Percentiles rank a stretch among this genome's conserved stretches.
phyloP scores from a whole-genome alignment of 2,329 filamentous ascomycete genomes.

The Beauveria australis region DNA sequence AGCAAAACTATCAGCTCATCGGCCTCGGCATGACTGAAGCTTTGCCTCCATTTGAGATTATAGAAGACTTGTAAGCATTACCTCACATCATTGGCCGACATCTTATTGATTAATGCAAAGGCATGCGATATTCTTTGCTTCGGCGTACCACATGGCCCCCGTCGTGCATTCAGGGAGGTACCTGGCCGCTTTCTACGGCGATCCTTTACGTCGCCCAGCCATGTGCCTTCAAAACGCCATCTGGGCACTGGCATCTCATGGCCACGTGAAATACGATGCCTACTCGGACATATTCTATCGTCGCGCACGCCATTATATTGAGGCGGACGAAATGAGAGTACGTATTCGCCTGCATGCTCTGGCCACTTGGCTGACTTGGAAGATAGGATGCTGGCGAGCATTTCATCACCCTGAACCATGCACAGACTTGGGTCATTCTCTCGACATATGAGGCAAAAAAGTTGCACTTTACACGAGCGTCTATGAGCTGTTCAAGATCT shows the following conservation, averaged over 20 bases:
- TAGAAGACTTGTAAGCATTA: constrained; percentile 66
- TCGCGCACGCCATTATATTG: constrained; percentile 71
- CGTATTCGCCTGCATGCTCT: constrained; percentile 7
- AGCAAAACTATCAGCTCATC: constrained; percentile 45
- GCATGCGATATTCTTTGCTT: constrained; percentile 67
- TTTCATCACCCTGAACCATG: constrained; percentile 70
- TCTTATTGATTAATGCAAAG: constrained; percentile 30
- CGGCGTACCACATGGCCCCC: constrained; percentile 63
- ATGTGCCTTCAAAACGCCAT: constrained; percentile 79
- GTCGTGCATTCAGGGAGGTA: constrained; percentile 74
- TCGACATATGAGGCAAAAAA: constrained; percentile 73
- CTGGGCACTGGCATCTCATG: constrained; percentile 70
- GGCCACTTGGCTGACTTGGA: neutral
- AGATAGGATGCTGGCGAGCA: constrained; percentile 62
- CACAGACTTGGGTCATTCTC: constrained; percentile 71
- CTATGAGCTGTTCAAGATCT: constrained; percentile 68
- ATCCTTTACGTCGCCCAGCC: constrained; percentile 69
- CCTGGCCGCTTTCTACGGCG: constrained; percentile 61
- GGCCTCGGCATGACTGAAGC: constrained; percentile 74
- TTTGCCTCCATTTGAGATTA: constrained; percentile 67
- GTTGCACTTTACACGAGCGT: constrained; percentile 78
- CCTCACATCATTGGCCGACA: neutral
- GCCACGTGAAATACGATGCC: constrained; percentile 61
- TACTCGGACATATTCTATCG: constrained; percentile 75
- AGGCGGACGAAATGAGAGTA: constrained; percentile 75